These are phyloP conservation scores for Oryza longistaminata DNA, from an alignment of 176 grass and related monocot species.

Conservation along the genomic window DNA sequence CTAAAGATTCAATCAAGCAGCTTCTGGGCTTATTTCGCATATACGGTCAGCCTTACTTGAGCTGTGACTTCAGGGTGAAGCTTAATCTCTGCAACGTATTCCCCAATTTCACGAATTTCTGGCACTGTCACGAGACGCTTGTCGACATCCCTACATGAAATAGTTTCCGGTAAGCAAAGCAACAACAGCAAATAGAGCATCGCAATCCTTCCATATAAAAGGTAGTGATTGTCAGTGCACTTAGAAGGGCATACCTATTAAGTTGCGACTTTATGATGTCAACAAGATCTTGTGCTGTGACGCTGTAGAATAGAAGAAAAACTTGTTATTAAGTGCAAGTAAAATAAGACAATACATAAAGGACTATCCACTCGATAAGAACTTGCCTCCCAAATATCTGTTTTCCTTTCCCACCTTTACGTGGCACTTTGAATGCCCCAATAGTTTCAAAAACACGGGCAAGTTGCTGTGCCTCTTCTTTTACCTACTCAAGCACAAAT, in stretches of 20 bases:
- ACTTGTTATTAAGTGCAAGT: neutral
- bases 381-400: conserved; percentile 89
- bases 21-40: conserved; percentile 50
- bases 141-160: conserved; percentile 67
- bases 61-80: conserved; percentile 88
- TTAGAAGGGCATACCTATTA: conserved; percentile 52
- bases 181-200: neutral
- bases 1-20: neutral
- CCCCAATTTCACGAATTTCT: conserved; percentile 85
- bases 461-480: conserved; percentile 89
- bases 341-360: neutral
- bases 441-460: conserved; percentile 79
- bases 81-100: conserved; percentile 83
- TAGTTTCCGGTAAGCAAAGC: conserved; percentile 6
- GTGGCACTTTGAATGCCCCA: conserved; percentile 83
- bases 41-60: conserved; percentile 69
- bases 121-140: conserved; percentile 69
- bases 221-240: neutral
- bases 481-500: conserved; percentile 58
- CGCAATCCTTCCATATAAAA: neutral
- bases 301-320: conserved; percentile 43
- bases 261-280: conserved; percentile 91
- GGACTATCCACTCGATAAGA: neutral
- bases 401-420: conserved; percentile 86
- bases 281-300: conserved; percentile 86